Base-by-base conservation (phyloP, 2,329 filamentous ascomycete genomes). In the Aspergillus brasiliensis region DNA sequence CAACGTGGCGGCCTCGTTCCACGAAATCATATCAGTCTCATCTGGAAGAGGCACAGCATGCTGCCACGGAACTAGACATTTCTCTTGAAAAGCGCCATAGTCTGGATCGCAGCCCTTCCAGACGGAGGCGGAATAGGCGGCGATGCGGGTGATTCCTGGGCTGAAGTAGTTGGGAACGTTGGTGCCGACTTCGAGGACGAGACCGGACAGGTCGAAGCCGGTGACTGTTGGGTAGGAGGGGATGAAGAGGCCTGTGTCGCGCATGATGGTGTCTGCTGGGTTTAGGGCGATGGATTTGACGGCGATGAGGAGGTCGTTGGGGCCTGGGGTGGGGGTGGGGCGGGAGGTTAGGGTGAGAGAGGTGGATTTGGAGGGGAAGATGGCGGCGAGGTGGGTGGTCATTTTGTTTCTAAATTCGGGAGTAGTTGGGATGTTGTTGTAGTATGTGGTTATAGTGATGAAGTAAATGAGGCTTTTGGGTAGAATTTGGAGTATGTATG, bases 271-370 rank as follows among this genome's bases (percentile, higher is more conserved):
- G 59, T 84, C 82, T 53, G 80, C 74, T 2, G 81, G 81, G 61
- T 84, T 84, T 38, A 84, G 68, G 13, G 81, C 81, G 5, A 83
- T 68, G 3, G 81, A 79, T 53, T 80, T 80, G 64, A 83, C 77
- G 1, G 69, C 76, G 56, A 84, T 70, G 23, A 83, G 80, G 54
- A 84, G 71, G 46, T 84, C 81, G 28, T 65, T 67, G 17, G 78
- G 77, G 0, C 80, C 79, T 44, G 81, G 79, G 7, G 76, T 77
- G 3, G 80, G 81, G 0, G 81, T 83, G 0, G 69, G 62, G 3
- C 79, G 78, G 11, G 69, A 25, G 2, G 31, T 57, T 72, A 73
- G 42, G 82, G 13, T 58, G 74, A 51, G 27, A 82, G 76, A 13
- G 75, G 73, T 10, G 73, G 38, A 15, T 69, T 78, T 76, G 6